Evolutionary conservation across 1,139 yeast species (phyloP).

Genomic region (Kodamaea anthophila): DNA sequence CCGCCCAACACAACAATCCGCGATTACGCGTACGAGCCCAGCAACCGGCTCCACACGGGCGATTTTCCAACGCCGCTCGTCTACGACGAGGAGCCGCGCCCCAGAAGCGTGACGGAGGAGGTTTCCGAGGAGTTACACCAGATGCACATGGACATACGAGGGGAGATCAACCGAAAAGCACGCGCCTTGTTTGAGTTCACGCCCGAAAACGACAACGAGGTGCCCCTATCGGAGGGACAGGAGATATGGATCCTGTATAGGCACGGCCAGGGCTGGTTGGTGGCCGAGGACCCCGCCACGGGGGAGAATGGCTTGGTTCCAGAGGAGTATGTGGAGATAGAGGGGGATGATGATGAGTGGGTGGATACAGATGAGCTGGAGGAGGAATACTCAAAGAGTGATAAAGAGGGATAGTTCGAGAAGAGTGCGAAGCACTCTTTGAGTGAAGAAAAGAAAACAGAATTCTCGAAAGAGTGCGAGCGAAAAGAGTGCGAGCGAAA

Average conservation of each 20-base stretch:
- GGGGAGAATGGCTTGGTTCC: constrained; percentile 93
- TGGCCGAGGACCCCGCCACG: constrained; percentile 74
- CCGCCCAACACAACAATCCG: constrained; percentile 43
- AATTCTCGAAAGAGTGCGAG: too few species aligned
- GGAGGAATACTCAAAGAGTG: too few species aligned
- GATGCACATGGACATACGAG: too few species aligned
- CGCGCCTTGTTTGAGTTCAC: constrained; percentile 82
- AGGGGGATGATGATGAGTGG: constrained; percentile 29
- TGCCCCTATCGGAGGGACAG: constrained; percentile 75
- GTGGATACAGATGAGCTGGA: constrained; percentile 36
- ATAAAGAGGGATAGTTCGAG: too few species aligned
- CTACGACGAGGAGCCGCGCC: constrained; percentile 13
- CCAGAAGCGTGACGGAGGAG: constrained; percentile 7
- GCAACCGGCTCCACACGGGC: constrained; percentile 66
- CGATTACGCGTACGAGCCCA: constrained; percentile 71
- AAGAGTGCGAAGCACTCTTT: too few species aligned
- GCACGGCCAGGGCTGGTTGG: constrained; percentile 98
- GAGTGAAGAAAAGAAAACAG: too few species aligned
- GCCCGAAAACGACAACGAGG: constrained; percentile 93
- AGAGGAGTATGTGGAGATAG: constrained; percentile 78
- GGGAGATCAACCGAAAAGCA: constrained; percentile 50
- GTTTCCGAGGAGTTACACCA: constrained; percentile 6
- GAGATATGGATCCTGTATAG: constrained; percentile 78
- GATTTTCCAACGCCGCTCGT: constrained; percentile 14
- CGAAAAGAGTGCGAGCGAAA: too few species aligned